Evolutionary conservation across 2,329 filamentous ascomycete species (phyloP), one percentile per base, ranked within the genome.

Genomic region (Cytospora piceae): DNA sequence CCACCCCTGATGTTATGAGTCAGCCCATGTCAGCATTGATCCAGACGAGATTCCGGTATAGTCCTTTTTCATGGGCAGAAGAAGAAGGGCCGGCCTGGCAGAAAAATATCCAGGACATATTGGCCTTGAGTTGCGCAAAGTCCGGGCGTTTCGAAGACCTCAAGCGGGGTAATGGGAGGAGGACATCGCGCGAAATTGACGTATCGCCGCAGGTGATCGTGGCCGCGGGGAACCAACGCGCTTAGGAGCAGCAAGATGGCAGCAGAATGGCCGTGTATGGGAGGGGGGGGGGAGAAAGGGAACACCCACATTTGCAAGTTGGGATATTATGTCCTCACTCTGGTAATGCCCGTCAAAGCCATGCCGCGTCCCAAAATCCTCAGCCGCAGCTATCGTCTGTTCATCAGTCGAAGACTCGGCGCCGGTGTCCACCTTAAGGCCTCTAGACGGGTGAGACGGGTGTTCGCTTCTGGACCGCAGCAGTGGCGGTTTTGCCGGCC

Each of bases 321-420:
- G 86, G 65, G 91, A 90, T 72, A 96, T 90, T 73, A 96, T 94
- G 74, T 97, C 93, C 71, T 93, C 91, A 6, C 91, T 96, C 74
- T 93, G 91, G 75, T 96, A 93, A 77, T 97, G 93, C 71, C 94
- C 91, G 74, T 96, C 93, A 81, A 95, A 97, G 57, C 94, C 94
- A 79, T 97, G 94, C 58, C 94, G 87, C 76, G 84, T 84, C 9
- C 85, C 85, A 37, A 82, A 76, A 52, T 83, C 81, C 4, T 83
- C 81, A 17, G 82, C 81, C 32, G 74, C 66, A 58, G 67, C 67
- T 71, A 58, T 76, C 73, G 52, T 81, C 80, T 52, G 76, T 22
- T 81, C 77, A 20, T 79, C 74, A 49, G 64, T 68, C 31, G 66
- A 68, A 29, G 61, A 66, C 39, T 70, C 67, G 24, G 63, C 46